Evolutionary conservation across 179 eudicot species (phyloP).

Genomic region (Nepenthes alata): DNA sequence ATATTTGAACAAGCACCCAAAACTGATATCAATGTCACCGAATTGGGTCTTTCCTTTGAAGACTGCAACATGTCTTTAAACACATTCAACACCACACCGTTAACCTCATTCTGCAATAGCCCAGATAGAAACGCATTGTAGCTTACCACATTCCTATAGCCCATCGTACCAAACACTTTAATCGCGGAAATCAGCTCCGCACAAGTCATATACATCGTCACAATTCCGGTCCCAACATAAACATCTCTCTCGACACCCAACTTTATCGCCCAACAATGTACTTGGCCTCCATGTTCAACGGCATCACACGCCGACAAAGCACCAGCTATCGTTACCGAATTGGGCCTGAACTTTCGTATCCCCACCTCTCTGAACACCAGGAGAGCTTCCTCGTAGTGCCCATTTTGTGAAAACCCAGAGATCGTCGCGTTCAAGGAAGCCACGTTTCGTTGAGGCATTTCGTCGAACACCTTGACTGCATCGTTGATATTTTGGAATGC

Average conservation of each 20-base stretch:
- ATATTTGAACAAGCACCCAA: constrained; percentile 54
- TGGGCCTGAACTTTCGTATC: constrained; percentile 15
- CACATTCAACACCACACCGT: constrained; percentile 27
- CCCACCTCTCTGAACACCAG: constrained; percentile 33
- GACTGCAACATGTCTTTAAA: constrained; percentile 43
- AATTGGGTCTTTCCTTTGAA: constrained; percentile 31
- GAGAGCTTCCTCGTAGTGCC: constrained; percentile 14
- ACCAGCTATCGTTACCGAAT: constrained; percentile 56
- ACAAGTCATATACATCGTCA: constrained; percentile 45
- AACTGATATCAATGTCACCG: constrained; percentile 52
- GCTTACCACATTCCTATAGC: constrained; percentile 42
- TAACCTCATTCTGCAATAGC: constrained; percentile 42
- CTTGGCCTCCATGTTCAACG: constrained; percentile 37
- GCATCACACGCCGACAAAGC: constrained; percentile 39
- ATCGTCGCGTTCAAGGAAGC: no score
- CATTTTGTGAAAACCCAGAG: no score
- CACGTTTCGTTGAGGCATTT: no score
- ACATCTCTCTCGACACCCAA: constrained; percentile 60
- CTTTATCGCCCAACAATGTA: constrained; percentile 68
- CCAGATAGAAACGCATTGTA: constrained; percentile 70
- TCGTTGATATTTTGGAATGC: no score
- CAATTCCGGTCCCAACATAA: constrained; percentile 49
- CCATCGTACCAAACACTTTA: constrained; percentile 10
- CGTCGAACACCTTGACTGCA: no score
- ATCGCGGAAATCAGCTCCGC: constrained; percentile 5